Conservation (phyloP, 148 eudicot species). For the Spergularia marina region DNA sequence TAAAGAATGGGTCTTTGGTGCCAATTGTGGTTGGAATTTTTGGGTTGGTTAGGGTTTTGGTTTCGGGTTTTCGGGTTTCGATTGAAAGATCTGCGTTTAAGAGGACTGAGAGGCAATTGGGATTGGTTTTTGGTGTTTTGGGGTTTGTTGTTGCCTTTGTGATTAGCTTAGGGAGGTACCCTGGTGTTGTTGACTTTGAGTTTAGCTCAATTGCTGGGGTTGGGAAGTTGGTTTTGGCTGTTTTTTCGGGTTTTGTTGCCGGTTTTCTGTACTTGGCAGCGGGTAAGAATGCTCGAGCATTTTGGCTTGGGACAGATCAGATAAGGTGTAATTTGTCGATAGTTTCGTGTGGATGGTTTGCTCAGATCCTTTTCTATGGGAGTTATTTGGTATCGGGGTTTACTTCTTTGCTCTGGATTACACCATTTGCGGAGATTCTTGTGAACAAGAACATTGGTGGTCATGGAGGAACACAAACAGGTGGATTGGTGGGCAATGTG, state of each 20-base stretch:
- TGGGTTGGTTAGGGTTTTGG: conserved; percentile 43
- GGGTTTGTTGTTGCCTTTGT: conserved; percentile 52
- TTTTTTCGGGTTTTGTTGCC: conserved; percentile 49
- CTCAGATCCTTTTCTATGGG: conserved; percentile 56
- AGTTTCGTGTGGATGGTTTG: conserved; percentile 71
- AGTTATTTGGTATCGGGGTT: conserved; percentile 48
- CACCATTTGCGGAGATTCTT: conserved; percentile 59
- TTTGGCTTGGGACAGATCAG: conserved; percentile 99
- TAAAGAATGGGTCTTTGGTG: conserved; percentile 59
- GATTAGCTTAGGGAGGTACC: conserved; percentile 47
- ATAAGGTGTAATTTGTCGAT: conserved; percentile 71
- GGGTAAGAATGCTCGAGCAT: conserved; percentile 64
- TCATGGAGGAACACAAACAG: conserved; percentile 11
- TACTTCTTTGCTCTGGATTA: conserved; percentile 83
- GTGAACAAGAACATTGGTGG: conserved; percentile 35
- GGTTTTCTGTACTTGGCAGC: conserved; percentile 71
- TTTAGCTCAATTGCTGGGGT: conserved; percentile 57
- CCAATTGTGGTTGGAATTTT: conserved; percentile 54
- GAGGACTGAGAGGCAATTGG: conserved; percentile 64
- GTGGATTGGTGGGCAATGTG: conserved; percentile 51
- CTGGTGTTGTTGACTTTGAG: conserved; percentile 56
- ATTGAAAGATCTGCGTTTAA: conserved; percentile 78
- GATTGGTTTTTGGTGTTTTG: conserved; percentile 47
- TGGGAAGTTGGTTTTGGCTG: conserved; percentile 48
- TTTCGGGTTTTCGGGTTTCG: conserved; percentile 55